phyloP scores from a whole-genome alignment of 768 basidiomycete genomes.

The Boletus patriciae region DNA sequence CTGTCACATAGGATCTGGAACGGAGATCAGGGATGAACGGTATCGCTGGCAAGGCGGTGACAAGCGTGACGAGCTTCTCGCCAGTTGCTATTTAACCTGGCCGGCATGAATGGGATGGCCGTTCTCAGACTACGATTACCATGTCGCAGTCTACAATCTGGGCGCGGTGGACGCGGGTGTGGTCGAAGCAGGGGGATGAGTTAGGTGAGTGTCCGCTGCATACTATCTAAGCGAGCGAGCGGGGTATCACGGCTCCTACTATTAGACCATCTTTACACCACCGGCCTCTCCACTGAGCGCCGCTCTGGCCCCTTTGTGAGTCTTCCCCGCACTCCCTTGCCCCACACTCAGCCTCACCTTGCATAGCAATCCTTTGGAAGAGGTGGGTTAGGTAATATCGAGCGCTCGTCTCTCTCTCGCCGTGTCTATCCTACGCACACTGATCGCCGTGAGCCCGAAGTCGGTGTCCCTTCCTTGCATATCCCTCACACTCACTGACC shows the following conservation, averaged over 20 bases:
- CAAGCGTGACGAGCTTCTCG: not conserved
- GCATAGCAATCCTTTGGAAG: slow-evolving; percentile 59
- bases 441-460: slow-evolving; percentile 59
- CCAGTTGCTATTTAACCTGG: slow-evolving; percentile 8
- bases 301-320: slow-evolving; percentile 58
- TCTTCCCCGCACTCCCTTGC: slow-evolving; percentile 9
- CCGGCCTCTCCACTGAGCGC: slow-evolving; percentile 14
- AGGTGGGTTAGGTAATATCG: slow-evolving; percentile 70
- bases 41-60: no score
- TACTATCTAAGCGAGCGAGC: no score
- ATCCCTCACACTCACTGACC: not conserved
- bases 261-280: no score
- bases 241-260: no score
- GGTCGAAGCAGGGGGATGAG: slow-evolving; percentile 13
- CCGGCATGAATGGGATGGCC: not conserved
- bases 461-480: slow-evolving; percentile 21
- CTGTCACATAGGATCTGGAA: no score
- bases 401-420: slow-evolving; percentile 44
- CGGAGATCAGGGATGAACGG: no score
- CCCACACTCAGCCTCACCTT: not conserved
- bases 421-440: slow-evolving; percentile 41
- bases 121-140: not conserved
- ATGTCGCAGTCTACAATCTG: slow-evolving; percentile 18
- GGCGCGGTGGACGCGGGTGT: slow-evolving; percentile 7
- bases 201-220: slow-evolving; percentile 6